These are phyloP conservation scores for Euphorbia neoarborescens DNA, from an alignment of 441 rosid genomes.

Conservation along the genomic window DNA sequence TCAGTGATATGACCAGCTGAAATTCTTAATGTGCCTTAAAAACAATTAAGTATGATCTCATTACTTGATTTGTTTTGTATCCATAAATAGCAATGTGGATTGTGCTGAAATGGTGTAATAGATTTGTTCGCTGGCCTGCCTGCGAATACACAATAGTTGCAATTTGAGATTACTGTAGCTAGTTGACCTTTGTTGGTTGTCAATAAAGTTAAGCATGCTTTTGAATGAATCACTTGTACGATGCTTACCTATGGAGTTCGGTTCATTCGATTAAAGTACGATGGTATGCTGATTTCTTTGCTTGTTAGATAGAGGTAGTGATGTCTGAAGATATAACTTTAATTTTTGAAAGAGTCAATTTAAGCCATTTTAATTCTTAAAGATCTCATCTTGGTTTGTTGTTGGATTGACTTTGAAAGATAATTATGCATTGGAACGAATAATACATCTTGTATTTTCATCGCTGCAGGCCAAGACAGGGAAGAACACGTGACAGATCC, in stretches of 20 bases:
- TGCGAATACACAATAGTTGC: too few relatives aligned
- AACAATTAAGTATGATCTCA: background rate
- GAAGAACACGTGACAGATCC: constrained; percentile 36
- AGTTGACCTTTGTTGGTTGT: background rate
- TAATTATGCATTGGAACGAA: constrained; percentile 6
- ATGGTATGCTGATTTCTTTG: background rate
- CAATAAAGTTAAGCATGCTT: background rate
- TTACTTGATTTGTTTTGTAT: background rate
- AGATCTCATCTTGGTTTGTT: background rate
- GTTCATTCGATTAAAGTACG: background rate
- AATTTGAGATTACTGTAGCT: background rate
- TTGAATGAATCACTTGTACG: background rate
- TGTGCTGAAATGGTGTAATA: background rate
- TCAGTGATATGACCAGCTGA: background rate
- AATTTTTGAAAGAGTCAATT: background rate
- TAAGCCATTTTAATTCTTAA: too few relatives aligned
- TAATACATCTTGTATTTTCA: background rate
- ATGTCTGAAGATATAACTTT: background rate
- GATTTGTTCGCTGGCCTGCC: too few relatives aligned
- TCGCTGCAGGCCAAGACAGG: constrained; percentile 29
- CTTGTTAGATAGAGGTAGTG: background rate
- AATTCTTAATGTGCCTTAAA: background rate
- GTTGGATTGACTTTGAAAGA: constrained; percentile 2
- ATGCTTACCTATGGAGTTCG: too few relatives aligned
- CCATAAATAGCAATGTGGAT: too few relatives aligned